Conservation (phyloP, 2,329 filamentous ascomycete genomes). For the Davidsoniella australis region DNA sequence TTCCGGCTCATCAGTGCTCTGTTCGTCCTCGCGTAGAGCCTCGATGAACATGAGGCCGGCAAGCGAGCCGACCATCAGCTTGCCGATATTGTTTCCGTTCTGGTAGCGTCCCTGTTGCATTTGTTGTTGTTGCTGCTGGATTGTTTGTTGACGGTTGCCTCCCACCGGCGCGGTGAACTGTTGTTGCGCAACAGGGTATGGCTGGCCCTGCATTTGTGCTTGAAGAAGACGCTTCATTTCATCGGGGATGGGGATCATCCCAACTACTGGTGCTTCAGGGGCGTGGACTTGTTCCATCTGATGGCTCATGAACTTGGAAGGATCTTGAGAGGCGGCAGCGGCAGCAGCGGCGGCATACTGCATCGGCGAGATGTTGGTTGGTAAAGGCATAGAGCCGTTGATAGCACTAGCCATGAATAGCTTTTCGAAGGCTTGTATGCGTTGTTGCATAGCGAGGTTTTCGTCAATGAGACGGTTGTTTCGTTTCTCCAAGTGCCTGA, state of each 20-base stretch:
- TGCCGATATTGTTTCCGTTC: constrained; percentile 40
- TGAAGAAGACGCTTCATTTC: constrained; percentile 46
- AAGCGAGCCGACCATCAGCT: constrained; percentile 83
- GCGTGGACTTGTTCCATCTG: constrained; percentile 29
- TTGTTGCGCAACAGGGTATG: constrained; percentile 33
- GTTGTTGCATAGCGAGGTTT: constrained; percentile 59
- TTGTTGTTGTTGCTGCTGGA: constrained; percentile 21
- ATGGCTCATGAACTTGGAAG: constrained; percentile 21
- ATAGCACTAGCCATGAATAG: constrained; percentile 65
- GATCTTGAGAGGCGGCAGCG: constrained; percentile 16
- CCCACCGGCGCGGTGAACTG: constrained; percentile 28
- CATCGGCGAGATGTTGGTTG: constrained; percentile 36
- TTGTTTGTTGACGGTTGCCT: constrained; percentile 37
- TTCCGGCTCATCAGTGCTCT: constrained; percentile 43
- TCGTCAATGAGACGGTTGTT: constrained; percentile 71
- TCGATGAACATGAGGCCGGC: constrained; percentile 86
- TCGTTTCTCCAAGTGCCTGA: constrained; percentile 79
- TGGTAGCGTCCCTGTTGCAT: constrained; percentile 37
- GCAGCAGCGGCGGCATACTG: constrained; percentile 23
- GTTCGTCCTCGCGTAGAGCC: constrained; percentile 51
- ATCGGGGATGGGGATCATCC: constrained; percentile 49
- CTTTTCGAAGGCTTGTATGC: constrained; percentile 60
- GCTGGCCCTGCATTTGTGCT: constrained; percentile 37
- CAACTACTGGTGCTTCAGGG: constrained; percentile 28
- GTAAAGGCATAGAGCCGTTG: constrained; percentile 38